A percentile compares a stretch with the other conserved stretches of the same genome.
phyloP scores from a whole-genome alignment of 768 basidiomycete genomes.

The Leccinum pellstonianum region DNA sequence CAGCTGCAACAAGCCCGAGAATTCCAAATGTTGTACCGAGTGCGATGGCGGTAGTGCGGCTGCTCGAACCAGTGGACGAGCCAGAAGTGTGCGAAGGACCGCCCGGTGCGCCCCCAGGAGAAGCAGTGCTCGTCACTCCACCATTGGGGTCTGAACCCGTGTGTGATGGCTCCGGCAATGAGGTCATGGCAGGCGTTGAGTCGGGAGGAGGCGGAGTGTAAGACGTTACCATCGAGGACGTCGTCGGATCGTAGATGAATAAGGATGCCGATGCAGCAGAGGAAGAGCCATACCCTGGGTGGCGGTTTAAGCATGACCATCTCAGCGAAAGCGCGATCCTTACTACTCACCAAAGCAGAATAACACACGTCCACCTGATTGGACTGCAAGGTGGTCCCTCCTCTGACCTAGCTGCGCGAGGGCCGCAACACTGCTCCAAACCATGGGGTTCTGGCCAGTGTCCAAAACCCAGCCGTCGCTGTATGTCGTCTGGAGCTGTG shows the following conservation, averaged over 20 bases:
- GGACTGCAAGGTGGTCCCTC: slow-evolving; percentile 73
- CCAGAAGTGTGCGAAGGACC: slow-evolving; percentile 18
- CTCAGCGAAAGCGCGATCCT: background rate
- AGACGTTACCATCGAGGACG: slow-evolving; percentile 41
- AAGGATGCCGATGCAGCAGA: slow-evolving; percentile 49
- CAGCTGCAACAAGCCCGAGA: slow-evolving; percentile 50
- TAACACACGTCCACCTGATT: slow-evolving; percentile 58
- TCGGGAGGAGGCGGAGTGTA: slow-evolving; percentile 38
- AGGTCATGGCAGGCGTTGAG: slow-evolving; percentile 30
- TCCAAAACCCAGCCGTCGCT: slow-evolving; percentile 73
- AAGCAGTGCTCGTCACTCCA: slow-evolving; percentile 10
- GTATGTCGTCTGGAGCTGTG: slow-evolving; percentile 48
- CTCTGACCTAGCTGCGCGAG: slow-evolving; percentile 61
- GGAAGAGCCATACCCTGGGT: slow-evolving; percentile 33
- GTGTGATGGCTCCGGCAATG: slow-evolving; percentile 36
- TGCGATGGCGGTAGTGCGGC: slow-evolving; percentile 47
- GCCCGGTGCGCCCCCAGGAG: slow-evolving; percentile 8
- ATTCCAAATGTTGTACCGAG: slow-evolving; percentile 63
- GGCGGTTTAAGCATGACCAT: slow-evolving; percentile 17
- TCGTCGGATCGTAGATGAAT: slow-evolving; percentile 46
- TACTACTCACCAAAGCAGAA: slow-evolving; percentile 71
- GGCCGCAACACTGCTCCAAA: slow-evolving; percentile 53
- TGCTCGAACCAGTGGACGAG: slow-evolving; percentile 18
- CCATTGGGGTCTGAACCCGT: slow-evolving; percentile 22
- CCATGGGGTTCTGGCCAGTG: slow-evolving; percentile 51